Percentiles rank a stretch among this genome's conserved stretches.
Conservation (phyloP, 2,329 filamentous ascomycete species). For the Fusarium solani-melongenae region DNA sequence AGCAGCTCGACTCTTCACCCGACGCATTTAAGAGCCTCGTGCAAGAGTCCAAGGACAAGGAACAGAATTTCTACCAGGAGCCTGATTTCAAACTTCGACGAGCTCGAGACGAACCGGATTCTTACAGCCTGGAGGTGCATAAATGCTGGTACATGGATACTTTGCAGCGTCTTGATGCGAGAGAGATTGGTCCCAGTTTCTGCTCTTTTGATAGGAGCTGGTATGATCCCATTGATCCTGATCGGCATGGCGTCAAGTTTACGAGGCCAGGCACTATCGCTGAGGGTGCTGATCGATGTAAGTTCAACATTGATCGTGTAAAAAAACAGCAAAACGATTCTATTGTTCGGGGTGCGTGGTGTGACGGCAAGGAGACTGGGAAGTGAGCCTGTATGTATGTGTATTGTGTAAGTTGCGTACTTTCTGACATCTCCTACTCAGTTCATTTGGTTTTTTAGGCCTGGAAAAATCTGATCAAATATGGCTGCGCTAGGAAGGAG, state of each 20-base stretch:
- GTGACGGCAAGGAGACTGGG: not conserved
- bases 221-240: not conserved
- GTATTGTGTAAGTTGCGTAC: not conserved
- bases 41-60: not conserved
- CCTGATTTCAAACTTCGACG: not conserved
- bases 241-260: not conserved
- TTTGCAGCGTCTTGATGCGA: not conserved
- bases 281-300: not conserved
- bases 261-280: not conserved
- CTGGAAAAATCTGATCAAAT: not conserved
- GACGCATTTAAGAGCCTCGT: not conserved
- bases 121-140: not conserved
- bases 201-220: not conserved
- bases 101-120: not conserved
- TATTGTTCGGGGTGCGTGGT: not conserved
- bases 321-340: not conserved
- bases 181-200: not conserved
- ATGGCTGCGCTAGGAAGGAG: not conserved
- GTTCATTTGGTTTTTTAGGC: not conserved
- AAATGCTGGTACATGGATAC: constrained; percentile 5
- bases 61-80: not conserved
- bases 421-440: not conserved
- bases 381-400: not conserved
- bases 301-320: not conserved
- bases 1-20: not conserved